Base-by-base conservation (phyloP, 495 filamentous ascomycete species). In the Zalerion maritima region DNA sequence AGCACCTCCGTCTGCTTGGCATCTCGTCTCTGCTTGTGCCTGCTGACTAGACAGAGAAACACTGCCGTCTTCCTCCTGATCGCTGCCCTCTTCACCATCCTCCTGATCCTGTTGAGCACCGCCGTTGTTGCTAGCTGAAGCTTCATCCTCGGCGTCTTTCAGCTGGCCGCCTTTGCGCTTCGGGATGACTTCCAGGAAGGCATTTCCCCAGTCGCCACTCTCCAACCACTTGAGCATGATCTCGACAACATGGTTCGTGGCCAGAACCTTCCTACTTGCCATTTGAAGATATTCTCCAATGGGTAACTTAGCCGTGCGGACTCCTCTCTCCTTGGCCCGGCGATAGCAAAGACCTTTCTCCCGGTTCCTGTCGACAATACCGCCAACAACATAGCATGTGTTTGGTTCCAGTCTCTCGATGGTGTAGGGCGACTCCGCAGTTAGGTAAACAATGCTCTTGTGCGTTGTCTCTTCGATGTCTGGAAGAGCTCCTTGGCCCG, bases 151-250 rank as follows among this genome's bases (percentile, higher is more conserved):
- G 15, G 21, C 29, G 3, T 19, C 27, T 21, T 48, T 64, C 31
- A 81, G 42, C 11, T 64, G 54, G 7, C 82, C 75, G 21, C 82
- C 81, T 58, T 96, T 83, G 22, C 89, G 54, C 47, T 75, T 77
- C 0, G 89, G 89, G 32, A 99, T 77, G 8, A 87, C 78, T 25
- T 71, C 58, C 56, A 87, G 55, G 41, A 99, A 96, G 0, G 89
- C 85, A 41, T 78, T 56, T 1, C 76, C 83, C 89, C 89, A 99
- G 48, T 96, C 77, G 0, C 78, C 75, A 16, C 67, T 62, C 38
- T 93, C 81, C 31, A 99, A 41, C 81, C 89, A 99, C 35, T 73
- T 71, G 17, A 89, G 46, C 81, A 99, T 94, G 36, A 99, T 96
- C 50, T 96, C 89, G 23, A 80, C 64, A 1, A 99, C 89, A 45